phyloP scores from a whole-genome alignment of 352 stramenopile genomes.

The Phytophthora ohioensis region DNA sequence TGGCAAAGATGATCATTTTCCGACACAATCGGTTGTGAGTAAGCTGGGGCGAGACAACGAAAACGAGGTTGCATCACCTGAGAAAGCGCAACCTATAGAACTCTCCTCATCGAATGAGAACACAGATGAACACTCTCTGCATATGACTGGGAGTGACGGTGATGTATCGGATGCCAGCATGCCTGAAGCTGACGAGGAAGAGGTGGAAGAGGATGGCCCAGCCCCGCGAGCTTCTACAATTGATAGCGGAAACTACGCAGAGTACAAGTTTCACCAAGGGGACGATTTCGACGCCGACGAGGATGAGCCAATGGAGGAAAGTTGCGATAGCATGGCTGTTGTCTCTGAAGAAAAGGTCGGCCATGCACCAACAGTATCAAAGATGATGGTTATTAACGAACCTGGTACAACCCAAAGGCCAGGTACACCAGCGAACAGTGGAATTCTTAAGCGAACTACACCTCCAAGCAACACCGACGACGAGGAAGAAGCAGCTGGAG shows the following conservation, averaged over 20 bases:
- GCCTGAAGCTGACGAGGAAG: slow-evolving; percentile 23
- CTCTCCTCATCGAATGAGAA: background rate
- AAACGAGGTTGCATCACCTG: background rate
- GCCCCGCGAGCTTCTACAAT: slow-evolving; percentile 49
- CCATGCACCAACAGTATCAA: background rate
- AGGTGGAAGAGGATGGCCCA: slow-evolving; percentile 26
- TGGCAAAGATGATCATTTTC: background rate
- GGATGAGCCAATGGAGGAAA: slow-evolving; percentile 20
- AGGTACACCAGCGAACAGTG: slow-evolving; percentile 20
- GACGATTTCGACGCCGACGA: slow-evolving; percentile 35
- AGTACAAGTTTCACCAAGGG: slow-evolving; percentile 47
- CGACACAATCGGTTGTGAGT: background rate
- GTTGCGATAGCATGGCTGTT: background rate
- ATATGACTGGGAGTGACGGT: slow-evolving; percentile 20
- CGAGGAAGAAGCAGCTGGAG: slow-evolving; percentile 31
- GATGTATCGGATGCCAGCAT: slow-evolving; percentile 31
- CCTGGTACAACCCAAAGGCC: background rate
- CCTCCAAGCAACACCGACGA: slow-evolving; percentile 34
- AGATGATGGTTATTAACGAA: slow-evolving; percentile 7
- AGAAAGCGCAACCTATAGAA: background rate
- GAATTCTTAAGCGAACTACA: slow-evolving; percentile 33
- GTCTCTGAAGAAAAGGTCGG: background rate
- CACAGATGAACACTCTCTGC: slow-evolving; percentile 2
- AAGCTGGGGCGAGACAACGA: background rate
- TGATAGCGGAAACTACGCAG: slow-evolving; percentile 55